Base-by-base conservation (phyloP, 129 eudicot genomes). In the Erigeron canadensis region DNA sequence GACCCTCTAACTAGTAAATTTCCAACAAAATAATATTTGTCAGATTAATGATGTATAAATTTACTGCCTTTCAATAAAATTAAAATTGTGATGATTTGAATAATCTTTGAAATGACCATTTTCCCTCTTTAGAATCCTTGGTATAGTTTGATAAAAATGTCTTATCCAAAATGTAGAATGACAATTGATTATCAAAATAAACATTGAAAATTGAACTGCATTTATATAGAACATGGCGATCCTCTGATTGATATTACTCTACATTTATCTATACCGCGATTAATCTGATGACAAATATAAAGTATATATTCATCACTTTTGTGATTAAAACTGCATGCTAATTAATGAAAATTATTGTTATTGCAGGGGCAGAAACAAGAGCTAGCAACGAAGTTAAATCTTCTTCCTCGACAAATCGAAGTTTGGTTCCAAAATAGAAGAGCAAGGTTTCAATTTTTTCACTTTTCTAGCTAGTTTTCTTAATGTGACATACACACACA, bases 381-480 rank as follows among this genome's bases (percentile, higher is more conserved):
- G 72, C 86, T 84, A 22, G 88, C 96, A 37, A 77, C 59, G 71
- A 82, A 71, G 62, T 76, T 89, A 79, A 84, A 81, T 73, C 88
- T 82, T 18, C 81, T 67, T 77, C 93, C 86, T 4, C 81, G 93
- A 46, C 96, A 89, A 80, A 88, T 89, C 13, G 93, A 86, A 84
- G 88, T 89, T 75, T 89, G 88, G 90, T 89, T 86, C 67, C 93
- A 89, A 56, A 89, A 86, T 61, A 63, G 90, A 78, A 73, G 90
- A 80, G 93, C 90, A 73, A 84, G 90, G 92, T 84, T 51, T 40
- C 63, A 6, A 6, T 17, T 45, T 42, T 45, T 37, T 64, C 6
- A 15, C 21, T 46, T 41, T 53, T n/a, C n/a, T n/a, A n/a, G n/a
- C n/a, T n/a, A n/a, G n/a, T n/a, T n/a, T n/a, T 22, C 54, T 23